Percentiles rank a stretch among this genome's conserved stretches.
phyloP scores from a whole-genome alignment of 129 eudicot genomes.

The Chrysanthemum seticuspe region DNA sequence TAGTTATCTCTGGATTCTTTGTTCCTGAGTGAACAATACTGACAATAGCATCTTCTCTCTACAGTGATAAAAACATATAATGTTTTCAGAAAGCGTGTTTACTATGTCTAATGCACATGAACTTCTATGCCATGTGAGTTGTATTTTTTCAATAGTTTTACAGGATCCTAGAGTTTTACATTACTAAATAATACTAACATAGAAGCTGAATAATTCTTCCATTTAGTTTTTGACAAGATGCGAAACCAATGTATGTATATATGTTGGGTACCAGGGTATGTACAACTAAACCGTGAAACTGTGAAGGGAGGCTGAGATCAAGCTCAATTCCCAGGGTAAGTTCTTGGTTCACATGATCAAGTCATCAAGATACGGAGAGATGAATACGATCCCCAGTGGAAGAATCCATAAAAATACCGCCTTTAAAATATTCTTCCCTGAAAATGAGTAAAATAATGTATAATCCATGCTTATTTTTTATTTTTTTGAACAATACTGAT shows the following conservation, averaged over 20 bases:
- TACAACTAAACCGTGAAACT: not conserved
- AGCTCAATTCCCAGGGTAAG: not conserved
- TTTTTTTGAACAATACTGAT: not conserved
- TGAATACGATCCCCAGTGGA: constrained; percentile 62
- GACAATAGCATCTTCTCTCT: too few species aligned
- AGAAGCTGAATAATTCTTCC: not conserved
- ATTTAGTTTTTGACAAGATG: not conserved
- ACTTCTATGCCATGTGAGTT: not conserved
- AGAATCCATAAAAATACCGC: constrained; percentile 49
- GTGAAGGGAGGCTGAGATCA: not conserved
- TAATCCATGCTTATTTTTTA: not conserved
- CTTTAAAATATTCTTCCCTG: constrained; percentile 65
- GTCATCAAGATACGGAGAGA: constrained; percentile 63
- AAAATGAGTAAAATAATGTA: constrained; percentile 1
- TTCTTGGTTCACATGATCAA: constrained; percentile 46
- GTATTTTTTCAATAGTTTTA: not conserved
- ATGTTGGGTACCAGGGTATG: not conserved
- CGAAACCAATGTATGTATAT: not conserved
- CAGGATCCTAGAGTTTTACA: not conserved
- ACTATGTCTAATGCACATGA: not conserved
- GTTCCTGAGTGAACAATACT: too few species aligned
- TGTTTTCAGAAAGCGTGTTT: too few species aligned
- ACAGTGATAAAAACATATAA: too few species aligned
- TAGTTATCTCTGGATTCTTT: too few species aligned
- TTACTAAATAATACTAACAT: not conserved